Evolutionary conservation across 192 early-diverging fungal genomes (phyloP).

Genomic region (Backusella mclennaniae): DNA sequence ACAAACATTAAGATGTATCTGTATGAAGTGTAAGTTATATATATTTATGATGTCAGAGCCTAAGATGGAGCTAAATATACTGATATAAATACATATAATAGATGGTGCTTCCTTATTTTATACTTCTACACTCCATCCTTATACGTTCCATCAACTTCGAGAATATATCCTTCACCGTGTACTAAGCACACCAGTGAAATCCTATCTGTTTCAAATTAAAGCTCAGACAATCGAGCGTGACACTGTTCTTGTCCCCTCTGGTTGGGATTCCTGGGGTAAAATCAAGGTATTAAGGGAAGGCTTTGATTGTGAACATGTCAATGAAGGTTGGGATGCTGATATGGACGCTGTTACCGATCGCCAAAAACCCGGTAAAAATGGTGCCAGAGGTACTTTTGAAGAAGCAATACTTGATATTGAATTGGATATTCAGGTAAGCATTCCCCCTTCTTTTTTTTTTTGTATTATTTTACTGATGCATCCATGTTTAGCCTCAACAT

Average conservation of each 20-base stretch:
- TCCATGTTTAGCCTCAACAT: conserved; percentile 46
- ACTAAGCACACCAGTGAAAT: conserved; percentile 38
- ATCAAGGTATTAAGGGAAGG: conserved; percentile 73
- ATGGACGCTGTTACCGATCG: conserved; percentile 28
- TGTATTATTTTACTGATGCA: neutral
- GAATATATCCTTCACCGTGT: conserved; percentile 81
- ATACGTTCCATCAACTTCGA: conserved; percentile 74
- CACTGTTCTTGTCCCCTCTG: conserved; percentile 82
- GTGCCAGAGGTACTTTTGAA: conserved; percentile 58
- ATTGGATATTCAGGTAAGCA: conserved; percentile 41
- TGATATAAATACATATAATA: conserved; percentile 23
- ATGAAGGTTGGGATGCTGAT: conserved; percentile 63
- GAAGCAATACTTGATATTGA: conserved; percentile 54
- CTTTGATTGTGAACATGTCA: conserved; percentile 67
- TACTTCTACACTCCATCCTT: conserved; percentile 77
- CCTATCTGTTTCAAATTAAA: conserved; percentile 61
- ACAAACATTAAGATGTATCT: conserved; percentile 84
- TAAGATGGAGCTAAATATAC: neutral
- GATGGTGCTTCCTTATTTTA: conserved; percentile 91
- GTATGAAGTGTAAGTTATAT: conserved; percentile 75
- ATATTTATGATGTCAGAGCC: neutral
- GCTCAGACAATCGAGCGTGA: conserved; percentile 89
- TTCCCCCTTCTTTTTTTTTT: neutral
- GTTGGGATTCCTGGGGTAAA: conserved; percentile 93
- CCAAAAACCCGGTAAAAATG: conserved; percentile 31